Conservation (phyloP, 1,284 basidiomycete genomes). For the Boletus chippewaensis region DNA sequence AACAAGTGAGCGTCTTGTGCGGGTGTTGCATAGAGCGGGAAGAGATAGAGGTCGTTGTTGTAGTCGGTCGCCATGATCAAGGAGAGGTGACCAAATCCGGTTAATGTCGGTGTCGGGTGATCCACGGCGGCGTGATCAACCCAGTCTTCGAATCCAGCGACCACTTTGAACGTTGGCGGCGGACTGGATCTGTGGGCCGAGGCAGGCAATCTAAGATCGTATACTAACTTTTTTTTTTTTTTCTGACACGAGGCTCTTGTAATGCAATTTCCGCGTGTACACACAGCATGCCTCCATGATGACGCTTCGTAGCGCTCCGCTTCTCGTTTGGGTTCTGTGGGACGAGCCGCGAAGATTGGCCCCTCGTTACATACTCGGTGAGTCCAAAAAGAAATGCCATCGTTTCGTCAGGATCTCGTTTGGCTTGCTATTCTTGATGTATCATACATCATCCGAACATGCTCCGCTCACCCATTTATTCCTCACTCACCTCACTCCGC, state of each 20-base stretch:
- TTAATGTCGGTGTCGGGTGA: neutral
- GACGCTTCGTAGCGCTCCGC: slow-evolving; percentile 19
- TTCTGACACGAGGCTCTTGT: slow-evolving; percentile 31
- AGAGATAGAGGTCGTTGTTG: slow-evolving; percentile 28
- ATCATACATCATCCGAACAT: slow-evolving; percentile 26
- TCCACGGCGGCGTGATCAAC: neutral
- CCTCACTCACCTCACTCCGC: slow-evolving; percentile 19
- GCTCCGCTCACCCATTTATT: slow-evolving; percentile 31
- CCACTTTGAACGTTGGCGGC: neutral
- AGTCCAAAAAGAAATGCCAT: slow-evolving; percentile 17
- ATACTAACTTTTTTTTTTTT: too few species aligned
- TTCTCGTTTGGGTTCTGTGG: slow-evolving; percentile 5
- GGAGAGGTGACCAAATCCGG: slow-evolving; percentile 9
- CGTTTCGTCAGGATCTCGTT: slow-evolving; percentile 20
- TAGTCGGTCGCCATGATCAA: neutral
- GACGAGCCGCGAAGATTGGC: slow-evolving; percentile 29
- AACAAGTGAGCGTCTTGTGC: slow-evolving; percentile 44
- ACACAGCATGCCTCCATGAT: slow-evolving; percentile 15
- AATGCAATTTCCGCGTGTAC: slow-evolving; percentile 39
- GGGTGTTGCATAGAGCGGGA: slow-evolving; percentile 33
- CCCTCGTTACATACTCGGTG: slow-evolving; percentile 18
- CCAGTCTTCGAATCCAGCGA: slow-evolving; percentile 4
- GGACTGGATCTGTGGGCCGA: slow-evolving; percentile 3
- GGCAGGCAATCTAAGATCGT: slow-evolving; percentile 14
- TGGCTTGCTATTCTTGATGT: slow-evolving; percentile 12